Conservation (phyloP, 345 rosid species). For the Linum usitatissimum region DNA sequence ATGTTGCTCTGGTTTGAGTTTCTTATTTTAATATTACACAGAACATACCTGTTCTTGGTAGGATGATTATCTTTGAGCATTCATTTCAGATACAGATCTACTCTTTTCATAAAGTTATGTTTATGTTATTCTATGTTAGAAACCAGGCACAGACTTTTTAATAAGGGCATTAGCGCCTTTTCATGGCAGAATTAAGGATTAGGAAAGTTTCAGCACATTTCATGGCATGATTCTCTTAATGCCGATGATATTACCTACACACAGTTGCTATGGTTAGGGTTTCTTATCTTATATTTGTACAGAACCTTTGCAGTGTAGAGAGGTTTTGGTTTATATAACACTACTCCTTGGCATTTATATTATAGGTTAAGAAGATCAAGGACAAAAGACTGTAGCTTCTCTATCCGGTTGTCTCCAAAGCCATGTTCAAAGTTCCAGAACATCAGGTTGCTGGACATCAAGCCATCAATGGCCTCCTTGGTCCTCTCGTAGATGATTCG, state of each 20-base stretch:
- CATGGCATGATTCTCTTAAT: background rate
- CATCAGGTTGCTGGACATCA: constrained; percentile 97
- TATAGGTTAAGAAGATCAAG: background rate
- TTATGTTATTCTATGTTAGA: no score
- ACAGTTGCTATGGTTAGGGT: background rate
- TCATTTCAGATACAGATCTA: no score
- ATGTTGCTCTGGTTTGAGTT: background rate
- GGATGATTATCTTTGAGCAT: no score
- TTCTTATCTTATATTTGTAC: no score
- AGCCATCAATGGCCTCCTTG: constrained; percentile 50
- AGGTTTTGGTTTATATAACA: no score
- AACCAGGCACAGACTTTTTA: background rate
- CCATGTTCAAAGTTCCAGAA: constrained; percentile 75
- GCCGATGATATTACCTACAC: background rate
- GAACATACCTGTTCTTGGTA: no score
- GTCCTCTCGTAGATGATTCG: constrained; percentile 69
- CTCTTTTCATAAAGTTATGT: no score
- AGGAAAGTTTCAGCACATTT: background rate
- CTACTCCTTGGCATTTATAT: no score
- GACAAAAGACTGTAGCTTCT: background rate
- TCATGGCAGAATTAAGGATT: background rate
- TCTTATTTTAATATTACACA: no score
- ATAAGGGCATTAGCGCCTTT: background rate
- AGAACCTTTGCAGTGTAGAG: no score
- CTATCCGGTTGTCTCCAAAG: background rate